These are phyloP conservation scores for Lactarius vividus DNA, from an alignment of 768 basidiomycete species.

Conservation along the genomic window DNA sequence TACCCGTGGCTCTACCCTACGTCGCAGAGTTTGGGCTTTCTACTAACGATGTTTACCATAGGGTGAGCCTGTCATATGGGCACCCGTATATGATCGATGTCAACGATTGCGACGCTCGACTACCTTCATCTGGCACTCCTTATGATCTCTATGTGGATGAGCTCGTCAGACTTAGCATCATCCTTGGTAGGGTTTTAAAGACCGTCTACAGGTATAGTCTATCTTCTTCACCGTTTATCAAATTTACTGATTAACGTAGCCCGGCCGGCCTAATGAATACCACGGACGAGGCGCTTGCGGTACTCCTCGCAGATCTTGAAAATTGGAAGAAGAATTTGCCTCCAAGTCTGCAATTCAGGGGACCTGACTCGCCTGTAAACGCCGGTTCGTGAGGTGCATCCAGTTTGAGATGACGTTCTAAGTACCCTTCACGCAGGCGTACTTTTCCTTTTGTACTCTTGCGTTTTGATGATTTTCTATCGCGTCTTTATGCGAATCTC, in stretches of 20 bases:
- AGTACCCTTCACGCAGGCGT: slow-evolving; percentile 51
- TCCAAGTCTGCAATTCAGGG: slow-evolving; percentile 71
- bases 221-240: background rate
- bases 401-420: background rate
- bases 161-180: slow-evolving; percentile 85
- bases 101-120: slow-evolving; percentile 91
- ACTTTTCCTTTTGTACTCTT: slow-evolving; percentile 83
- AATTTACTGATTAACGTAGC: slow-evolving; percentile 38
- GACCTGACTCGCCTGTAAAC: slow-evolving; percentile 59
- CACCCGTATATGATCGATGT: slow-evolving; percentile 97
- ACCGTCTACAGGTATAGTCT: slow-evolving; percentile 76
- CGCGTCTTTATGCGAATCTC: slow-evolving; percentile 98
- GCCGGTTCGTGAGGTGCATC: slow-evolving; percentile 52
- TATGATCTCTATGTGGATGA: slow-evolving; percentile 83
- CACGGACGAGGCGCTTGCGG: slow-evolving; percentile 73
- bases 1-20: slow-evolving; percentile 13
- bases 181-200: slow-evolving; percentile 89
- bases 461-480: slow-evolving; percentile 96
- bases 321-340: slow-evolving; percentile 80
- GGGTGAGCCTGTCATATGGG: slow-evolving; percentile 86
- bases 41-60: slow-evolving; percentile 34
- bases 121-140: slow-evolving; percentile 85
- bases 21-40: slow-evolving; percentile 10
- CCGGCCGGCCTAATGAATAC: slow-evolving; percentile 86
- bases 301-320: slow-evolving; percentile 62